Percentiles rank a stretch among this genome's conserved stretches.
phyloP scores from a whole-genome alignment of 129 eudicot genomes.

The Tagetes patula region DNA sequence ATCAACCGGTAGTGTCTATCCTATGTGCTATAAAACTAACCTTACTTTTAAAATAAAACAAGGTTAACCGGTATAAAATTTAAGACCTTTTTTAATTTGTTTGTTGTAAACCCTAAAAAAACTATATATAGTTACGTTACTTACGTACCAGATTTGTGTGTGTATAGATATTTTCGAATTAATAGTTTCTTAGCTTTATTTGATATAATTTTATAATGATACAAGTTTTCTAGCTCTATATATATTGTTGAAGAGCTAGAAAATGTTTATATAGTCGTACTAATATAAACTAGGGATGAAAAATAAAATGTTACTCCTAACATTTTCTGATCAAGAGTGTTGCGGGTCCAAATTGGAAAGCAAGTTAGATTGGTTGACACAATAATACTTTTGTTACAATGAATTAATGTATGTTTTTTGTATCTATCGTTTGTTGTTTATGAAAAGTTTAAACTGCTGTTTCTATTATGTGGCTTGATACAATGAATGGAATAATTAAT shows the following conservation, averaged over 20 bases:
- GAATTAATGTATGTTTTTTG: slow-evolving; percentile 15
- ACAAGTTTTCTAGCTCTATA: no score
- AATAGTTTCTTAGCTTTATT: no score
- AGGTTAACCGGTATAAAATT: no score
- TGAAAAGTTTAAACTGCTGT: neutral
- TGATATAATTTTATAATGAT: no score
- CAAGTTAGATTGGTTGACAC: slow-evolving; percentile 21
- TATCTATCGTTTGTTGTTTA: slow-evolving; percentile 11
- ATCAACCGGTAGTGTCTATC: no score
- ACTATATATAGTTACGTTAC: no score
- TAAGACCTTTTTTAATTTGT: no score
- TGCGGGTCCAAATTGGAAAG: slow-evolving; percentile 12
- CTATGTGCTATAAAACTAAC: neutral
- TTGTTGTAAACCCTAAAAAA: no score
- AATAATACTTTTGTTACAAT: neutral
- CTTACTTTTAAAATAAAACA: neutral
- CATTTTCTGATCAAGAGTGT: slow-evolving; percentile 3
- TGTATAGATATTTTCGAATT: no score
- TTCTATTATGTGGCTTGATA: neutral
- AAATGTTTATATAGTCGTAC: neutral
- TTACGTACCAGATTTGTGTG: no score
- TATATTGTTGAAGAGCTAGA: neutral
- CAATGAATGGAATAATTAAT: slow-evolving; percentile 15
- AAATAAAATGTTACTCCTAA: neutral
- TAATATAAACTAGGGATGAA: neutral